phyloP scores from a whole-genome alignment of 2,329 filamentous ascomycete species.

The Paraphaeosphaeria sporulosa region DNA sequence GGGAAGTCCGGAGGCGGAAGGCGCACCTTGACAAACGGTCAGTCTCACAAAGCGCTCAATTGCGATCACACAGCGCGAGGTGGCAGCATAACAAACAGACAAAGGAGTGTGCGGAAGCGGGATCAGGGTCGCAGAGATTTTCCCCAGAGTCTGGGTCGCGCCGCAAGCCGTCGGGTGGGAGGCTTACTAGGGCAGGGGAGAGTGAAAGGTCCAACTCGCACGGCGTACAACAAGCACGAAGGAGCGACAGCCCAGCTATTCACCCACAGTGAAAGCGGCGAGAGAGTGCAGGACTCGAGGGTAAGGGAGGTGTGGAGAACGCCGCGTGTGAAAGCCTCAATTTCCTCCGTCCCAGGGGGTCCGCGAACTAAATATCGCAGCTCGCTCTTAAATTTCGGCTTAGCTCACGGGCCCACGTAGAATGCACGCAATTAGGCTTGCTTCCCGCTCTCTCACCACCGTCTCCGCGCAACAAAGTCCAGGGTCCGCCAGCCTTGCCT shows the following conservation, averaged over 20 bases:
- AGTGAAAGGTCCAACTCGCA: conserved; percentile 12
- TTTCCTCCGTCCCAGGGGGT: conserved; percentile 39
- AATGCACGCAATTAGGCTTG: conserved; percentile 42
- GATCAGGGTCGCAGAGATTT: conserved; percentile 34
- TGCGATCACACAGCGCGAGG: conserved; percentile 19
- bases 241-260: conserved; percentile 44
- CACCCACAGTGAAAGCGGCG: conserved; percentile 32
- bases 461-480: conserved; percentile 10
- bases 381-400: conserved; percentile 30
- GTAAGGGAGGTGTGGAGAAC: conserved; percentile 31
- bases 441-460: conserved; percentile 26
- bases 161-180: conserved; percentile 24
- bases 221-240: conserved; percentile 26
- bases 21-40: conserved; percentile 14
- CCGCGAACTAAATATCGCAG: conserved; percentile 30
- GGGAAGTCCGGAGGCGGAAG: conserved; percentile 22
- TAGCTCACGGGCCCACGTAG: conserved; percentile 32
- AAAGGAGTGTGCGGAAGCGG: not conserved
- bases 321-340: conserved; percentile 27
- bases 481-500: conserved; percentile 17
- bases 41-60: conserved; percentile 9
- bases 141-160: conserved; percentile 17
- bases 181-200: conserved; percentile 42
- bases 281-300: conserved; percentile 34
- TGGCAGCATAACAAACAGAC: not conserved